phyloP scores from a whole-genome alignment of 1,284 basidiomycete species.

The Rhodotorula sp. region DNA sequence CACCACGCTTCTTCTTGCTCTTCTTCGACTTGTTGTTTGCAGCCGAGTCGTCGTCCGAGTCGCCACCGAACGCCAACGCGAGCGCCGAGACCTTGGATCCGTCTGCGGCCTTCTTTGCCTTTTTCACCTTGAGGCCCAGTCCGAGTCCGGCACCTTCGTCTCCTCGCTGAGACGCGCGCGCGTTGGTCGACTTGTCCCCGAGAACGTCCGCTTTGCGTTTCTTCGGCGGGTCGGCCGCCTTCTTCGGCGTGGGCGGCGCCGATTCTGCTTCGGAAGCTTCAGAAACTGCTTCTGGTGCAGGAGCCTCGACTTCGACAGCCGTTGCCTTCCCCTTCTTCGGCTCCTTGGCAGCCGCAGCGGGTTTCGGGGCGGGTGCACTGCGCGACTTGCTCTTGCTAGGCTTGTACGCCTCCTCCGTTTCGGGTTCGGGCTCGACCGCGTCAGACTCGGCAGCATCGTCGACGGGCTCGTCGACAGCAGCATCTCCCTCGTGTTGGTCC shows the following conservation, averaged over 20 bases:
- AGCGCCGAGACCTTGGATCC: background rate
- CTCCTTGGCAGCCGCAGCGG: background rate
- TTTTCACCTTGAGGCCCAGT: conserved; percentile 14
- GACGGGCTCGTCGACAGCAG: conserved; percentile 1
- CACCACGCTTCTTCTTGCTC: background rate
- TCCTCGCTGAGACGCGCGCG: background rate
- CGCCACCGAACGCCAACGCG: background rate
- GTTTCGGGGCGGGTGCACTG: background rate
- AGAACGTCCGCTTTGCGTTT: conserved; percentile 25
- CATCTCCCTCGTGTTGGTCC: background rate
- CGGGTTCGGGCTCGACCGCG: conserved; percentile 3
- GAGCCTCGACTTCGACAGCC: background rate
- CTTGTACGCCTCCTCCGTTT: conserved; percentile 8
- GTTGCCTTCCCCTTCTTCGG: conserved; percentile 3
- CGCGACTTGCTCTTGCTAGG: conserved; percentile 16
- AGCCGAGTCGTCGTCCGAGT: conserved; percentile 1
- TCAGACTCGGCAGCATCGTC: background rate
- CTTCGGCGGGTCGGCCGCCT: conserved; percentile 6
- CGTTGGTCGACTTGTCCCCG: conserved; percentile 18
- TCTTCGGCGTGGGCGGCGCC: background rate
- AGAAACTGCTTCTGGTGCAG: background rate
- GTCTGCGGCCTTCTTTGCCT: conserved; percentile 9
- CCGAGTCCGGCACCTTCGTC: background rate
- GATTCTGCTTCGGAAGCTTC: background rate
- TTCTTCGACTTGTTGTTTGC: background rate